A percentile compares a stretch with the other conserved stretches of the same genome.
Conservation (phyloP, 2,329 filamentous ascomycete species). For the Nannizziopsis arthrosporioides region DNA sequence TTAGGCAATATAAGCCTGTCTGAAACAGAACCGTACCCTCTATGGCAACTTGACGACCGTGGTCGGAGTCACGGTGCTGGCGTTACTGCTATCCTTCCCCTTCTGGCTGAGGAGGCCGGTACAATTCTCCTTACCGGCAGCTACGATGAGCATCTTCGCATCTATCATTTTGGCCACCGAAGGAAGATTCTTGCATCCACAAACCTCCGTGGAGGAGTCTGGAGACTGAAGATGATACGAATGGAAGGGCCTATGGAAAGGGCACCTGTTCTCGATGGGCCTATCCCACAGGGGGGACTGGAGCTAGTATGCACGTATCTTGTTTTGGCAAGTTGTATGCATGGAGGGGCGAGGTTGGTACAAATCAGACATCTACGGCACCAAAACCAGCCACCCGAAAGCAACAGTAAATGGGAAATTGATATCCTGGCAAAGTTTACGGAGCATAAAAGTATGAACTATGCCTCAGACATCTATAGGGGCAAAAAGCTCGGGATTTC, state of each 20-base stretch:
- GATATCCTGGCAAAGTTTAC: constrained; percentile 60
- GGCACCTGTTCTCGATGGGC: background rate
- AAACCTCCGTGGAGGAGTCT: constrained; percentile 69
- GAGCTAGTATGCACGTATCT: constrained; percentile 25
- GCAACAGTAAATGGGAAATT: constrained; percentile 45
- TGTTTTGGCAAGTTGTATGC: constrained; percentile 86
- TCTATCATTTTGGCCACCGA: constrained; percentile 37
- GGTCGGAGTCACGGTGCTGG: constrained; percentile 61
- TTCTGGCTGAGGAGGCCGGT: constrained; percentile 40
- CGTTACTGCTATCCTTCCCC: constrained; percentile 72
- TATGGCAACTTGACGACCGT: constrained; percentile 32
- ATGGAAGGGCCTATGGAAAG: background rate
- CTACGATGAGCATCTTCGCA: constrained; percentile 74
- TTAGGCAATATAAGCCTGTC: constrained; percentile 14
- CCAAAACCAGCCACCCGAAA: constrained; percentile 30
- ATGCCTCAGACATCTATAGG: constrained; percentile 56
- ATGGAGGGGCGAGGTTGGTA: constrained; percentile 65
- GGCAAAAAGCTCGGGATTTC: constrained; percentile 7
- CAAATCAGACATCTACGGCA: constrained; percentile 26
- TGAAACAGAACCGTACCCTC: constrained; percentile 4
- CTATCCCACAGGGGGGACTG: background rate
- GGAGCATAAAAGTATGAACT: constrained; percentile 90
- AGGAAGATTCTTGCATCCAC: constrained; percentile 49
- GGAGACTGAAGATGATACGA: constrained; percentile 56
- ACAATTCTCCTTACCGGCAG: constrained; percentile 68